Base-by-base conservation (phyloP, 352 stramenopile species). In the Globisporangium polare region DNA sequence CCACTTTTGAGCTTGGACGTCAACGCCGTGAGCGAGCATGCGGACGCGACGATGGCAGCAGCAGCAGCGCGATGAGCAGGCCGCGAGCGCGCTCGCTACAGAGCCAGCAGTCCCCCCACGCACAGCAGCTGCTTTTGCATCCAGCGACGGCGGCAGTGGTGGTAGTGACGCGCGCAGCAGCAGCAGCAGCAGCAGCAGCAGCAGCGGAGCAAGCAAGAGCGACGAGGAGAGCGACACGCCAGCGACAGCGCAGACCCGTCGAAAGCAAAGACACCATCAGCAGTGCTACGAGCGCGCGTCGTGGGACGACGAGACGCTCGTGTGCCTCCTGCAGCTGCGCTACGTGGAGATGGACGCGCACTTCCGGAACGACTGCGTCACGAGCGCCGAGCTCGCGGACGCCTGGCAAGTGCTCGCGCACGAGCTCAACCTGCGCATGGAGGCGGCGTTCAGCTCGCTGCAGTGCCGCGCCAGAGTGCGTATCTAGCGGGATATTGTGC, bases 271-370 rank as follows among this genome's bases (percentile, higher is more conserved):
- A 18, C 3, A 31, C 3, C 45, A 18, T 0, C 20, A 50, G 43
- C 43, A 50, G 7, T 15, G 26, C 9, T 20, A 29, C 9, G 1
- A 8, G 20, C 45, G 22, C 20, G 45, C 45, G 22, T 3, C 20
- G 9, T 51, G 45, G 45, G 20, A 51, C 45, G 45, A 31, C 9
- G 45, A 51, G 8, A 10, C 45, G 45, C 45, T 51, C 22, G 45
- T 51, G 45, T 51, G 45, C 22, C 45, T 51, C 45, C 45, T 51
- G 45, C 45, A 51, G 45, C 45, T 51, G 20, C 45, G 45, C 45
- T 51, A 51, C 45, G 22, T 51, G 3, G 45, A 51, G 45, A 51
- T 51, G 45, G 22, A 31, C 20, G 45, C 22, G n/a, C 45, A 51
- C 45, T 51, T 51, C 9, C 45, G 45, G 3, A 31, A 27, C 20